Base-by-base conservation (phyloP, 176 grass and related monocot genomes). In the Calamus simplicifolius region DNA sequence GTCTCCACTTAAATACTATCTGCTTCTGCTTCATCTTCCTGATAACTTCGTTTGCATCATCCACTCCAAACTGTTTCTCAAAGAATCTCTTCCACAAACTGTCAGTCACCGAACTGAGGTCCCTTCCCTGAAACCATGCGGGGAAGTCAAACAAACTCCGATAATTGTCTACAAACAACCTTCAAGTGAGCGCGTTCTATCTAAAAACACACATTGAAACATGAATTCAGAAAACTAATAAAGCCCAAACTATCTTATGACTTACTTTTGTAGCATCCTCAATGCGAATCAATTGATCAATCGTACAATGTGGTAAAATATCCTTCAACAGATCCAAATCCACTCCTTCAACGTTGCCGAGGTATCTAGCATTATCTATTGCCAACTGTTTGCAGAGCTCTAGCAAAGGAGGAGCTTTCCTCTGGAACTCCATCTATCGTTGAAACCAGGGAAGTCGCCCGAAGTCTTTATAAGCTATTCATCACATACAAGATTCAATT, bases 11-110 rank as follows among this genome's bases (percentile, higher is more conserved):
- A 57, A 76, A 72, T 59, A 59, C 52, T 55, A 82, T 23, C 31
- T 67, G 19, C 58, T 72, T 76, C 23, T 66, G 48, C 5, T 67
- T 71, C 79, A 82, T 82, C 79, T 61, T 64, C 67, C 76, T 70
- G 57, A 61, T 67, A 13, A 62, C 73, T 8, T 58, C 56, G 4
- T 71, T 67, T 8, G 72, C 43, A 55, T 29, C 76, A 30, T 82
- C 73, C n/a, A 31, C 66, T 30, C 79, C 79, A 62, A 72, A 82
- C 31, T 76, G 52, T 21, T 25, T 21, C 73, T 82, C 79, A 28
- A 71, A 82, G 50, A 82, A 82, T 72, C 56, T 82, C 67, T 76
- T 82, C 79, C 79, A 82, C 10, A 76, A 54, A 28, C 35, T 66
- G 60, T 82, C 61, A n/a, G 79, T 82, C 48, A 76, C 72, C 5